Conservation (phyloP, 1,284 basidiomycete species). For the Exobasidium cylindrosporum region DNA sequence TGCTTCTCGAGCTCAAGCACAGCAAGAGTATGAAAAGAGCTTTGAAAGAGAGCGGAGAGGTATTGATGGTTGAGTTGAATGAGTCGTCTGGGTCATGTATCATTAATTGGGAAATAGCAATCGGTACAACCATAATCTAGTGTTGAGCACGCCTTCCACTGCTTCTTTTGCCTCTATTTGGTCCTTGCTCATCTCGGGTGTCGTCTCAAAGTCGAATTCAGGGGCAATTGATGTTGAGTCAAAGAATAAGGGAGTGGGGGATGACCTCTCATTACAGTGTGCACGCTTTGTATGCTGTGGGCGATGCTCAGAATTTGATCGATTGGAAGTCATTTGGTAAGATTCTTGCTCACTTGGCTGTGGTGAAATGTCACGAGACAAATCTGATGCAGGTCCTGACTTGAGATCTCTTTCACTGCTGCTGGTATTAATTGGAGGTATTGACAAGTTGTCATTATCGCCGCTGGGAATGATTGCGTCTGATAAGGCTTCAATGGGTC, state of each 20-base stretch:
- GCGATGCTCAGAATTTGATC: neutral
- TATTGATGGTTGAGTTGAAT: neutral
- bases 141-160: neutral
- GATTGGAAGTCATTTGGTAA: neutral
- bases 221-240: too few relatives aligned
- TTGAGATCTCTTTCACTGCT: neutral
- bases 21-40: neutral
- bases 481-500: neutral
- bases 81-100: neutral
- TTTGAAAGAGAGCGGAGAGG: conserved; percentile 3
- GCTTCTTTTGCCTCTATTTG: neutral
- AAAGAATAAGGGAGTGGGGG: neutral
- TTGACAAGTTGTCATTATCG: neutral
- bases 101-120: neutral
- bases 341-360: neutral
- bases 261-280: neutral
- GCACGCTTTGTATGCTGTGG: too few relatives aligned
- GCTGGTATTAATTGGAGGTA: neutral
- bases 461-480: neutral
- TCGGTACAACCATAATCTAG: neutral
- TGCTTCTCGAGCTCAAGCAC: neutral
- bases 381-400: neutral
- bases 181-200: too few relatives aligned
- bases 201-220: too few relatives aligned
- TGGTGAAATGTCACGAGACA: neutral